Evolutionary conservation across 2,329 filamentous ascomycete genomes (phyloP).

Genomic region (Botryotinia convoluta): DNA sequence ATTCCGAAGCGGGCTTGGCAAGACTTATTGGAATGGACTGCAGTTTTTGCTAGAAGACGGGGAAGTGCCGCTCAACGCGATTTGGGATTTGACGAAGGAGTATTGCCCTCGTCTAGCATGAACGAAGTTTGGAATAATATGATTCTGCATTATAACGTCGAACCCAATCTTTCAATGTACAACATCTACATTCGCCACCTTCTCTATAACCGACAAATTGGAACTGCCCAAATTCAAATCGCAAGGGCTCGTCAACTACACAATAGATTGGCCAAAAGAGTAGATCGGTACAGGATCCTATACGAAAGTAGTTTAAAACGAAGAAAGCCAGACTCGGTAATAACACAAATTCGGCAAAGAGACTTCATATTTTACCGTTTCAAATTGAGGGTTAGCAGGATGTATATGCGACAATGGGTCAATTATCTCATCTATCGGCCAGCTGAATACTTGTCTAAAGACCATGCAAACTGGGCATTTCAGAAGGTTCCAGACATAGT

Average conservation of each 20-base stretch:
- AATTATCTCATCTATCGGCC: conserved; percentile 4
- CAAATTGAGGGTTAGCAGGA: conserved; percentile 4
- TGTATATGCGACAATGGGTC: conserved; percentile 16
- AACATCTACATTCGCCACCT: conserved; percentile 30
- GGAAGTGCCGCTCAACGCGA: not conserved
- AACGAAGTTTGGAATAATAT: conserved; percentile 33
- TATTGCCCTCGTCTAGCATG: conserved; percentile 29
- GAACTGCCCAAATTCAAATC: conserved; percentile 26
- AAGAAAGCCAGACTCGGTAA: not conserved
- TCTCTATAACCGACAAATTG: conserved; percentile 21
- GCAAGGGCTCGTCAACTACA: conserved; percentile 23
- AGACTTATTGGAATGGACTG: conserved; percentile 65
- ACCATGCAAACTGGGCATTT: not conserved
- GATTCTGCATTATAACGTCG: conserved; percentile 35
- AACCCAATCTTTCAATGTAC: conserved; percentile 35
- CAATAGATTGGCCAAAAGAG: not conserved
- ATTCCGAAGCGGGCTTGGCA: conserved; percentile 62
- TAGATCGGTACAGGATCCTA: conserved; percentile 7
- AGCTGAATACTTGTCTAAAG: not conserved
- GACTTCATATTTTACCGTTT: conserved; percentile 2
- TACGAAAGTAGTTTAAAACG: not conserved
- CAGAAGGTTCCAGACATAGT: conserved; percentile 5
- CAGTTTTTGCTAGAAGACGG: conserved; percentile 47
- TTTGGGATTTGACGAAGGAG: conserved; percentile 19
- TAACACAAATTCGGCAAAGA: conserved; percentile 22